Evolutionary conservation across 768 basidiomycete genomes (phyloP).

Genomic region (Sutorius australiensis): DNA sequence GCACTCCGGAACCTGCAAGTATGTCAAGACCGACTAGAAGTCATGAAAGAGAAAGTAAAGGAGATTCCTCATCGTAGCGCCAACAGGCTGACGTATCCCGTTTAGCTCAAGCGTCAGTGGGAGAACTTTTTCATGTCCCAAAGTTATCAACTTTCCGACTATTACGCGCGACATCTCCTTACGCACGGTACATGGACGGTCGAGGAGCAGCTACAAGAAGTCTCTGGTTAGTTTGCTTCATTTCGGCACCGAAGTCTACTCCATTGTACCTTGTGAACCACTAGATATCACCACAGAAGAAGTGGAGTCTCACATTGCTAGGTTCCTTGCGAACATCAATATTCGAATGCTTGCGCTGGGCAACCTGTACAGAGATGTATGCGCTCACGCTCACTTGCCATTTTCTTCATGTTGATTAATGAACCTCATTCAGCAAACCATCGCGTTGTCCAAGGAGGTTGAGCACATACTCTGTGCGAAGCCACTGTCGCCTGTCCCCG

Average conservation of each 20-base stretch:
- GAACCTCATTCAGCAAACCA: constrained; percentile 58
- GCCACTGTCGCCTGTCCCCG: constrained; percentile 38
- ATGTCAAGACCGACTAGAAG: constrained; percentile 65
- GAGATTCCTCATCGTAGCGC: constrained; percentile 10
- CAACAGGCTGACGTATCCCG: background rate
- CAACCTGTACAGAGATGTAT: constrained; percentile 79
- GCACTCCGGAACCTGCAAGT: constrained; percentile 62
- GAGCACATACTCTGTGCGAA: constrained; percentile 62
- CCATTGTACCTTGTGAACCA: background rate
- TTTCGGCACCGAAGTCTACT: background rate
- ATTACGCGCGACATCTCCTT: constrained; percentile 68
- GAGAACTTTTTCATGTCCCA: constrained; percentile 86
- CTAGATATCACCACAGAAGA: constrained; percentile 71
- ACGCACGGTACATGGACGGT: constrained; percentile 72
- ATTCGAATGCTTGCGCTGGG: constrained; percentile 76
- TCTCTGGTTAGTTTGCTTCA: constrained; percentile 55
- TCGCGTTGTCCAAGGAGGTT: constrained; percentile 62
- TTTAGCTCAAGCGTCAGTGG: constrained; percentile 70
- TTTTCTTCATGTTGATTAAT: background rate
- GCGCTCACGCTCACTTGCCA: constrained; percentile 24
- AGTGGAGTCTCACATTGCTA: constrained; percentile 55
- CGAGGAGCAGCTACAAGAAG: constrained; percentile 68
- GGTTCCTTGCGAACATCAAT: constrained; percentile 60
- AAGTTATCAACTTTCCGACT: constrained; percentile 75
- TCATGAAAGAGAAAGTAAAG: constrained; percentile 80